Base-by-base conservation (phyloP, 1,284 basidiomycete species). In the Trichosporon sp. region DNA sequence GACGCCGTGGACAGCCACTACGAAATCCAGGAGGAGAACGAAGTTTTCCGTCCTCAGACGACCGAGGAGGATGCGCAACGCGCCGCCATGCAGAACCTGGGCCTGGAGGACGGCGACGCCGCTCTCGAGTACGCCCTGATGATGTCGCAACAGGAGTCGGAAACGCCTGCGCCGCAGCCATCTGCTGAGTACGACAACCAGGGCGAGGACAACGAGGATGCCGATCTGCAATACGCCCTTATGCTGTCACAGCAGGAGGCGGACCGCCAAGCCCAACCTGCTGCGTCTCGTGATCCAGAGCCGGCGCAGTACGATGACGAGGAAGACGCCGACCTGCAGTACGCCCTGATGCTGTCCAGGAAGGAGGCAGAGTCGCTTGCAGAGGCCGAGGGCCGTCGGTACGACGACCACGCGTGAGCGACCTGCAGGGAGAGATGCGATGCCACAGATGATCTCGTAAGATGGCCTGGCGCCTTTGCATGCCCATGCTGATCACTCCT, bases 61-160 rank as follows among this genome's bases (percentile, higher is more conserved):
- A 64, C 69, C 11, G 71, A 70, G 51, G 71, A 76, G 62, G 67
- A 70, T 5, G 64, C 72, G 31, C 75, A 78, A 42, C 65, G 68
- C 12, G 75, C 70, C 7, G 71, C 74, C 27, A 76, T 78, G 74
- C 73, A 75, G 11, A 74, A 77, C 60, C 68, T 80, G 44, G 79
- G 79, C 0, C 68, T 80, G 8, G 78, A 76, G 38, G 76, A 77
- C 56, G 74, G 73, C 11, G 79, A 80, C 51, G 78, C 76, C 11
- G 79, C 78, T n/a, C 68, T 79, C 27, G 74, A 78, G 67, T 80
- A 79, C 64, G 79, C 79, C 7, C 70, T 80, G 62, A 76, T 79
- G 78, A 65, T 80, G 12, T 78, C 76, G 0, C 73, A 76, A 64
- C 76, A 78, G 21, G 76, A 77, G 32, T 65, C 69, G 2, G 65